A percentile compares a stretch with the other conserved stretches of the same genome.
Conservation (phyloP, 495 filamentous ascomycete genomes). For the Opeltia flavorubescens region DNA sequence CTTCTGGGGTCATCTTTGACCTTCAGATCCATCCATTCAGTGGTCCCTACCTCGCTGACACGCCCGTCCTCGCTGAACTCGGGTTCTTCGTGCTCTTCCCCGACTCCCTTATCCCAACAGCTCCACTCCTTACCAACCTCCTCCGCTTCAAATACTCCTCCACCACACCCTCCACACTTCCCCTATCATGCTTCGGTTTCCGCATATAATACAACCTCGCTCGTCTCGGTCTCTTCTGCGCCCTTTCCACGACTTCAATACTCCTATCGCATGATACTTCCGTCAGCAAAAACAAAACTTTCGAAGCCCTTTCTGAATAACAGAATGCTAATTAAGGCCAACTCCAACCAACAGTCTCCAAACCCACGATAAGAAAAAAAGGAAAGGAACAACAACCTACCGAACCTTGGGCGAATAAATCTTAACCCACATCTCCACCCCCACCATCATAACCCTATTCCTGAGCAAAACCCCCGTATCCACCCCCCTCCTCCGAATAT, state of each 20-base stretch:
- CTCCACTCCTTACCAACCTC: slow-evolving; percentile 14
- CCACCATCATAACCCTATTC: slow-evolving; percentile 64
- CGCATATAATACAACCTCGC: slow-evolving; percentile 85
- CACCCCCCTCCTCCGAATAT: slow-evolving; percentile 67
- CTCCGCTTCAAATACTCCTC: slow-evolving; percentile 49
- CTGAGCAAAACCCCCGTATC: slow-evolving; percentile 78
- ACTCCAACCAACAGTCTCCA: too few relatives aligned
- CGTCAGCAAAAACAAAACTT: background rate
- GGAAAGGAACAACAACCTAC: background rate
- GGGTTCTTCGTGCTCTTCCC: slow-evolving; percentile 7
- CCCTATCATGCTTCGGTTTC: slow-evolving; percentile 51
- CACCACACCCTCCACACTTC: slow-evolving; percentile 59
- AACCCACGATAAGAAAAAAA: background rate
- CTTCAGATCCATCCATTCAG: too few relatives aligned
- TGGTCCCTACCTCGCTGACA: slow-evolving; percentile 1
- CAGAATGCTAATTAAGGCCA: too few relatives aligned
- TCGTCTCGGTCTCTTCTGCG: slow-evolving; percentile 68
- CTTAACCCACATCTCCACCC: slow-evolving; percentile 98
- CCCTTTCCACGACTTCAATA: slow-evolving; percentile 86
- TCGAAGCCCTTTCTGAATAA: too few relatives aligned
- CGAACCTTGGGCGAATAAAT: slow-evolving; percentile 70
- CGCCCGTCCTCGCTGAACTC: slow-evolving; percentile 3
- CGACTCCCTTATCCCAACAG: slow-evolving; percentile 8
- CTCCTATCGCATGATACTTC: slow-evolving; percentile 29
- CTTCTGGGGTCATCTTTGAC: too few relatives aligned